Percentiles rank a stretch among this genome's conserved stretches.
Conservation (phyloP, 495 filamentous ascomycete species). For the Podospora pseudoanserina region DNA sequence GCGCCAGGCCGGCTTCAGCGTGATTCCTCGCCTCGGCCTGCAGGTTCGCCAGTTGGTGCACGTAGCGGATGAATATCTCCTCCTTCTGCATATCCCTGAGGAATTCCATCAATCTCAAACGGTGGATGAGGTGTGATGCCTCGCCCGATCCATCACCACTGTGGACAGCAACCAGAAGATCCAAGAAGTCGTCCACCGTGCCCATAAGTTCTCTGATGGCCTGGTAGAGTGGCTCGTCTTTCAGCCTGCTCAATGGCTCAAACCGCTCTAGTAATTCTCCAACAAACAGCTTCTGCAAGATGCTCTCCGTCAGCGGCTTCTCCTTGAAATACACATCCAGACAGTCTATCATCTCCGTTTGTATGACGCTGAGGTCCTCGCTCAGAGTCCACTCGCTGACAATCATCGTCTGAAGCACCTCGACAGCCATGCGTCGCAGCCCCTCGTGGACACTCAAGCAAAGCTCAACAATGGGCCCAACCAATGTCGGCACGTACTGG, state of each 20-base stretch:
- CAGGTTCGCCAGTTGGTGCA: slow-evolving; percentile 82
- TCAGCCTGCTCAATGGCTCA: slow-evolving; percentile 58
- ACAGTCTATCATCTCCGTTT: slow-evolving; percentile 95
- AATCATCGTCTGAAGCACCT: slow-evolving; percentile 95
- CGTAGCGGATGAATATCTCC: slow-evolving; percentile 94
- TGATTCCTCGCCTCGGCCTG: slow-evolving; percentile 73
- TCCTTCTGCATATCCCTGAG: slow-evolving; percentile 95
- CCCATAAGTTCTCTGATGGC: slow-evolving; percentile 74
- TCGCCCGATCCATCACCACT: slow-evolving; percentile 70
- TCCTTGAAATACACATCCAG: slow-evolving; percentile 88
- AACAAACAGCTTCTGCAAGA: slow-evolving; percentile 90
- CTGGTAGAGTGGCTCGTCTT: slow-evolving; percentile 69
- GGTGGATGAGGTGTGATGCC: slow-evolving; percentile 76
- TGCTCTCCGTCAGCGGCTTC: slow-evolving; percentile 80
- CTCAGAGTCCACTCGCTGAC: slow-evolving; percentile 98
- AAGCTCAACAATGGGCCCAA: slow-evolving; percentile 86
- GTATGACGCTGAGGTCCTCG: slow-evolving; percentile 84
- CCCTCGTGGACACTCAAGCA: slow-evolving; percentile 95
- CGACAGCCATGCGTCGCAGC: slow-evolving; percentile 81
- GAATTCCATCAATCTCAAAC: slow-evolving; percentile 91
- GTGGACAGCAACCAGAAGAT: slow-evolving; percentile 90
- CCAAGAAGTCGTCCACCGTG: slow-evolving; percentile 84
- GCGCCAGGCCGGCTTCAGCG: slow-evolving; percentile 86
- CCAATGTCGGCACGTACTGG: slow-evolving; percentile 90
- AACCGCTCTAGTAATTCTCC: slow-evolving; percentile 80